Conservation (phyloP, 805 yeast species). For the Sugiyamaella smithiae region DNA sequence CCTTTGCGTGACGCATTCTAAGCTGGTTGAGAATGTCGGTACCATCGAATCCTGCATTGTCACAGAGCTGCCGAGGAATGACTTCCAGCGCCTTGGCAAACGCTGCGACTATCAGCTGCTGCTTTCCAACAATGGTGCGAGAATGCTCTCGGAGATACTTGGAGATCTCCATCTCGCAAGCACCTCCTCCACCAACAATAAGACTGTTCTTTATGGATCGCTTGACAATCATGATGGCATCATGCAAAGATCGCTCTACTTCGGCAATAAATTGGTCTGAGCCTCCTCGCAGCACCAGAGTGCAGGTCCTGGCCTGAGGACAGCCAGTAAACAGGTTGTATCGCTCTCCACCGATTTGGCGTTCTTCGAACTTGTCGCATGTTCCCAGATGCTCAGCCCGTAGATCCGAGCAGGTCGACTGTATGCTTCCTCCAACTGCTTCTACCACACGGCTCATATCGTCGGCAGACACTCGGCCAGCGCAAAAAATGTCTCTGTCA, state of each 20-base stretch:
- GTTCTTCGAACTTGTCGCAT: constrained; percentile 83
- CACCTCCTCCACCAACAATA: constrained; percentile 99
- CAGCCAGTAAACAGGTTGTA: constrained; percentile 92
- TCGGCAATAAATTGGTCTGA: constrained; percentile 98
- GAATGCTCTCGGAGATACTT: constrained; percentile 83
- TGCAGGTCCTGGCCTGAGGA: constrained; percentile 89
- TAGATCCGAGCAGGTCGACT: constrained; percentile 64
- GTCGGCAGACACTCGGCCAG: constrained; percentile 86
- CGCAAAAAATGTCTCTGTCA: constrained; percentile 93
- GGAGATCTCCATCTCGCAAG: constrained; percentile 96
- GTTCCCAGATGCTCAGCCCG: constrained; percentile 73
- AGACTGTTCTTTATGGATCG: constrained; percentile 83
- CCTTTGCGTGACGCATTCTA: constrained; percentile 92
- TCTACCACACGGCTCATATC: constrained; percentile 89
- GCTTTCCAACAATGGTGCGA: constrained; percentile 88
- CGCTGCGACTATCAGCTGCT: constrained; percentile 87
- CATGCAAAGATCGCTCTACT: constrained; percentile 95
- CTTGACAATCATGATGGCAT: constrained; percentile 97
- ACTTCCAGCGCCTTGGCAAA: constrained; percentile 94
- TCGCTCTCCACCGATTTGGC: constrained; percentile 94
- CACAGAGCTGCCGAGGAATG: constrained; percentile 96
- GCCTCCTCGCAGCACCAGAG: constrained; percentile 91
- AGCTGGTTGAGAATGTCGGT: constrained; percentile 88
- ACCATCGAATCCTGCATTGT: constrained; percentile 98
- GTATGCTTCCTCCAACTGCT: constrained; percentile 92